Evolutionary conservation across 129 eudicot genomes (phyloP).

Genomic region (Daucus carota): DNA sequence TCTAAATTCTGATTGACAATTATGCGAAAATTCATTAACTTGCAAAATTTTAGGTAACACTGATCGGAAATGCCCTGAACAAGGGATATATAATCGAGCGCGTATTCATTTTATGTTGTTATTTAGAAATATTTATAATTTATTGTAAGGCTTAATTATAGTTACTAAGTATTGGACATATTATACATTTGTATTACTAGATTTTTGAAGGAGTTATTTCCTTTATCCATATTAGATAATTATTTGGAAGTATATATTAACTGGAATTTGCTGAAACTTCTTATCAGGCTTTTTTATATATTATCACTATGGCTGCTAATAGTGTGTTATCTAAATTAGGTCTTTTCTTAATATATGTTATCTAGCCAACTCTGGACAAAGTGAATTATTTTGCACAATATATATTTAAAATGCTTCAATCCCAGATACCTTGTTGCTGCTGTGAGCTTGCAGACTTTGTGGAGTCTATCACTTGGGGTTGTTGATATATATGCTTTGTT

Average conservation of each 20-base stretch:
- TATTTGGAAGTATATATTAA: background rate
- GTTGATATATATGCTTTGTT: conserved; percentile 59
- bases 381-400: background rate
- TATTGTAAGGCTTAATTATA: background rate
- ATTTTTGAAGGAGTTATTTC: background rate
- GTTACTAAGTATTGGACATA: background rate
- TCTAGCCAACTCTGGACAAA: background rate
- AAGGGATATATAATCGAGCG: background rate
- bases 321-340: background rate
- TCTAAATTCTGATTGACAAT: background rate
- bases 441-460: conserved; percentile 63
- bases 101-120: background rate
- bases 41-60: background rate
- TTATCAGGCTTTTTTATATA: background rate
- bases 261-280: background rate
- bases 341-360: background rate
- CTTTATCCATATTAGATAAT: background rate
- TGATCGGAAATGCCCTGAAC: background rate
- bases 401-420: background rate
- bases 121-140: background rate
- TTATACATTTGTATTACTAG: background rate
- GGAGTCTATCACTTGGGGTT: conserved; percentile 76
- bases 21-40: background rate
- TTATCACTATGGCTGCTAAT: background rate
- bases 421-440: conserved; percentile 83